phyloP scores from a whole-genome alignment of 805 yeast genomes.

The Candida alai region DNA sequence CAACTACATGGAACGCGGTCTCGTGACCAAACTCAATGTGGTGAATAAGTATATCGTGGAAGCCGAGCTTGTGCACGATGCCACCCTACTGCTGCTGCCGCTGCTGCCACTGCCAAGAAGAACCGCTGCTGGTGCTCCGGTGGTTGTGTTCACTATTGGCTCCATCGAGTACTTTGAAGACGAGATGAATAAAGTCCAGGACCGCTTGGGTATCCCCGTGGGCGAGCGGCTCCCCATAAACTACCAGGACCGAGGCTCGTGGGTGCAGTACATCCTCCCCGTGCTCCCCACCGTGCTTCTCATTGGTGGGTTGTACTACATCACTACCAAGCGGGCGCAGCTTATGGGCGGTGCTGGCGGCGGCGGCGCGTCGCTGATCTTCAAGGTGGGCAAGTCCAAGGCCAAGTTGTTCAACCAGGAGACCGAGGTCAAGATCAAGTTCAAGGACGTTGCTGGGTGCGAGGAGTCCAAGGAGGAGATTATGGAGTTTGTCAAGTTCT shows the following conservation, averaged over 20 bases:
- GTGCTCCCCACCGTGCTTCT: constrained; percentile 77
- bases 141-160: constrained; percentile 79
- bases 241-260: constrained; percentile 65
- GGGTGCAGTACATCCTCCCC: constrained; percentile 61
- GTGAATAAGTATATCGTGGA: constrained; percentile 70
- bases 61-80: constrained; percentile 61
- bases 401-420: constrained; percentile 82
- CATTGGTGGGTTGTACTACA: constrained; percentile 74
- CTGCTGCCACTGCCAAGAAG: no score
- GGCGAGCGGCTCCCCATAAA: constrained; percentile 73
- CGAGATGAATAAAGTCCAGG: constrained; percentile 71
- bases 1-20: constrained; percentile 72
- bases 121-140: constrained; percentile 44
- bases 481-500: constrained; percentile 89
- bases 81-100: no score
- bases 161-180: constrained; percentile 83
- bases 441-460: constrained; percentile 92
- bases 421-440: constrained; percentile 74
- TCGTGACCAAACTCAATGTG: constrained; percentile 70
- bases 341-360: constrained; percentile 45
- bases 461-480: constrained; percentile 93
- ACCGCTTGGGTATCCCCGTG: constrained; percentile 60
- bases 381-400: constrained; percentile 73
- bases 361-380: constrained; percentile 53
- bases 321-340: constrained; percentile 51